Conservation (phyloP, 495 filamentous ascomycete genomes). For the Hypoxylon trugodes region DNA sequence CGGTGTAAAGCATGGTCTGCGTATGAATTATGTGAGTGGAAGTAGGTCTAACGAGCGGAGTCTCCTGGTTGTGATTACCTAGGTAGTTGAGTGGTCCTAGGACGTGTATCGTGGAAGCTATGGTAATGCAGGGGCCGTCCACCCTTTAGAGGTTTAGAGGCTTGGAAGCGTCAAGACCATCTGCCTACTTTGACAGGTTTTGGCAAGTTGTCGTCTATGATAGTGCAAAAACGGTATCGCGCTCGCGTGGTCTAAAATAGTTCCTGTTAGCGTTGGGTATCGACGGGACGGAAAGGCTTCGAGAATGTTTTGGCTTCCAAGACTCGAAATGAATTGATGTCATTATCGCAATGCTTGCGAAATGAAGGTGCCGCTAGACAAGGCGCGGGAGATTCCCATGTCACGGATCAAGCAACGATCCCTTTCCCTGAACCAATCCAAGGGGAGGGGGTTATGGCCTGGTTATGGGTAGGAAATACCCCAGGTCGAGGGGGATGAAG, state of each 20-base stretch:
- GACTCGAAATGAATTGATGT: conserved; percentile 39
- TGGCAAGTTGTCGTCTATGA: neutral
- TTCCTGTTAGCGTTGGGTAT: neutral
- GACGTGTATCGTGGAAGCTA: conserved; percentile 10
- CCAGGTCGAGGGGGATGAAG: conserved; percentile 18
- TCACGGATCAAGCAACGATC: conserved; percentile 38
- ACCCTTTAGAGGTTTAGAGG: conserved; percentile 3
- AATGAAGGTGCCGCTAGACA: conserved; percentile 43
- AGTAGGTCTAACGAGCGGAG: neutral
- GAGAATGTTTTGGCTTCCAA: conserved; percentile 28
- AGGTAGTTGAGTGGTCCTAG: conserved; percentile 14
- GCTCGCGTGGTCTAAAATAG: neutral
- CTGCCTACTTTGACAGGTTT: neutral
- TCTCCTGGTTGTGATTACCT: neutral
- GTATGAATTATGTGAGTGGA: neutral
- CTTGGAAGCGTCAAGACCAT: conserved; percentile 2
- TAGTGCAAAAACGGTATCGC: neutral
- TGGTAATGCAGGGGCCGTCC: conserved; percentile 5
- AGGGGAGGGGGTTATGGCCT: conserved; percentile 9
- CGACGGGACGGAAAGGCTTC: conserved; percentile 24
- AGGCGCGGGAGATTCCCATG: conserved; percentile 39
- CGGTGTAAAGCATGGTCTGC: neutral
- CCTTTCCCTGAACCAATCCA: conserved; percentile 14
- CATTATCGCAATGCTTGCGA: conserved; percentile 37
- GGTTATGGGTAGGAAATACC: neutral